phyloP scores from a whole-genome alignment of 2,329 filamentous ascomycete genomes.

The Calonectria ilicicola region DNA sequence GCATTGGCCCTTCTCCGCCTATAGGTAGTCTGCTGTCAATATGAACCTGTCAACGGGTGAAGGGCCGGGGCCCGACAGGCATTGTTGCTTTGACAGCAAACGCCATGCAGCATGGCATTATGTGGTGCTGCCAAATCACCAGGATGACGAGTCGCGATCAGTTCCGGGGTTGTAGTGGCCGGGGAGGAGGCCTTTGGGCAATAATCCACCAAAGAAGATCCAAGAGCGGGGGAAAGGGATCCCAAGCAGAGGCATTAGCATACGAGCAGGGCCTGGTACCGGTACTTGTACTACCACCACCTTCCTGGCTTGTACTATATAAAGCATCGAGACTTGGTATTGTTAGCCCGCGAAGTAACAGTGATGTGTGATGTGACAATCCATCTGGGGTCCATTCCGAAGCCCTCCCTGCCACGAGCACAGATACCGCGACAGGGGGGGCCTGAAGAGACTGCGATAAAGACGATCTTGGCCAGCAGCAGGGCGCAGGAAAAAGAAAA shows the following conservation, averaged over 20 bases:
- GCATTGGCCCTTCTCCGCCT: not conserved
- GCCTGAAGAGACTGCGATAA: not conserved
- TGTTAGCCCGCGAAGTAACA: not conserved
- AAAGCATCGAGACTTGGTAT: not conserved
- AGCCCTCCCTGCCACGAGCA: constrained; percentile 3
- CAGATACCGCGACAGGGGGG: constrained; percentile 17
- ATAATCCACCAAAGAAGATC: constrained; percentile 26
- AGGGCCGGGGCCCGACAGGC: constrained; percentile 1
- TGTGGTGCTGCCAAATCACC: constrained; percentile 24
- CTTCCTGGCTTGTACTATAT: not conserved
- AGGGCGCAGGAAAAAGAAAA: not conserved
- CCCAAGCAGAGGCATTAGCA: not conserved
- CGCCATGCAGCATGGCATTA: constrained; percentile 10
- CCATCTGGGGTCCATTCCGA: constrained; percentile 12
- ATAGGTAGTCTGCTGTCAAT: constrained; percentile 5
- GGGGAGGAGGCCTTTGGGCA: constrained; percentile 19
- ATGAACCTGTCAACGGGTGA: constrained; percentile 1
- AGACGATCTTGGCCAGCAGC: constrained; percentile 1
- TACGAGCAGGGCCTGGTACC: not conserved
- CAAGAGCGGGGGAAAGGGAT: constrained; percentile 18
- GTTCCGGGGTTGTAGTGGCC: constrained; percentile 19
- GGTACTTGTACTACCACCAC: not conserved
- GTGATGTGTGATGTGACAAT: constrained; percentile 15
- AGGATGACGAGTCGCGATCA: constrained; percentile 27
- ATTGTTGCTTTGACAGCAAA: constrained; percentile 19